A percentile compares a stretch with the other conserved stretches of the same genome.
phyloP scores from a whole-genome alignment of 75 land plant species.

The Pinus tabuliformis region DNA sequence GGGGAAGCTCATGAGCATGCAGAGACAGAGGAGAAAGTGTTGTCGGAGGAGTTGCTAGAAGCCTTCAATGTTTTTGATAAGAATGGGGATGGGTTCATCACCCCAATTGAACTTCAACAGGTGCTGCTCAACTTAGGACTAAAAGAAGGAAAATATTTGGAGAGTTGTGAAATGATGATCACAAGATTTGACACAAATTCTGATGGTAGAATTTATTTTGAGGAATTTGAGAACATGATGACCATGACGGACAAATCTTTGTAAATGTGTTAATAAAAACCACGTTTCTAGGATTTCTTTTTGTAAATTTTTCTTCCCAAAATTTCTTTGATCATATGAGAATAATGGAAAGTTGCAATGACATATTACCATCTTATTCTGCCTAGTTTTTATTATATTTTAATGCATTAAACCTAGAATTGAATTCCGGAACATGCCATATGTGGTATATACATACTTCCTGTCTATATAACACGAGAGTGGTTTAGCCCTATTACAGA shows the following conservation, averaged over 20 bases:
- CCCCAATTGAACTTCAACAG: conserved; percentile 37
- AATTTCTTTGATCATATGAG: no score
- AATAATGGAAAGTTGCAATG: no score
- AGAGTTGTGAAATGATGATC: conserved; percentile 40
- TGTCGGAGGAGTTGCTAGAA: conserved; percentile 32
- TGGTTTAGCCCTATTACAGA: no score
- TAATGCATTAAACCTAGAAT: no score
- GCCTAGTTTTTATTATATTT: no score
- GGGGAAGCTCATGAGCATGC: conserved; percentile 5
- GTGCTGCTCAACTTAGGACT: conserved; percentile 28
- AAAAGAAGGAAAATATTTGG: conserved; percentile 9
- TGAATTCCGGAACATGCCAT: no score
- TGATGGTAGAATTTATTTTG: no score
- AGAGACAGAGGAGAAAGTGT: conserved; percentile 29
- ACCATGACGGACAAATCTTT: background rate
- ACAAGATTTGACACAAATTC: no score
- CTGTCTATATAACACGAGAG: no score
- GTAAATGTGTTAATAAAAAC: background rate
- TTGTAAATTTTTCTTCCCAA: background rate
- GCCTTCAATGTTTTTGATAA: conserved; percentile 49
- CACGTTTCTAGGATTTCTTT: background rate
- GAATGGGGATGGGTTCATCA: conserved; percentile 49
- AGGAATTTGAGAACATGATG: no score
- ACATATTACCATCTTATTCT: no score
- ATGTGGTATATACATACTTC: no score